Evolutionary conservation across 2,329 filamentous ascomycete species (phyloP).

Genomic region (Zymoseptoria ardabiliae): DNA sequence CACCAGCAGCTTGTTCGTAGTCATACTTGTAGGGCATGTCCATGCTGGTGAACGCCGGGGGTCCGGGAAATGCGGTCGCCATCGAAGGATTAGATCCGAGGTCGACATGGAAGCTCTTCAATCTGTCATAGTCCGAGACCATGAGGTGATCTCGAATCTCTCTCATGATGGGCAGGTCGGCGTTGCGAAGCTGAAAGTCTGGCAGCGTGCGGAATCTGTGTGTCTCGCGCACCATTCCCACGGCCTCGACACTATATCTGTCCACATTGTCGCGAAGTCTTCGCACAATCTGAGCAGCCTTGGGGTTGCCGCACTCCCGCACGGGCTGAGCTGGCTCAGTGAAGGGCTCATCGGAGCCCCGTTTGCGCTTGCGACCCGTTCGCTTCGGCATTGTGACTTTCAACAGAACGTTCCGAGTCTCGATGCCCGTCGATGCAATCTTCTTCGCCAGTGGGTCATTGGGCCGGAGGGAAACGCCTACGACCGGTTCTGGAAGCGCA

Average conservation of each 20-base stretch:
- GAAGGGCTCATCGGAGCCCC: conserved; percentile 59
- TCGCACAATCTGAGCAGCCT: conserved; percentile 24
- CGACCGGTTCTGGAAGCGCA: conserved; percentile 36
- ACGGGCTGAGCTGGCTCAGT: conserved; percentile 3
- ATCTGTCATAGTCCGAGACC: conserved; percentile 53
- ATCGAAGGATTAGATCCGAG: conserved; percentile 51
- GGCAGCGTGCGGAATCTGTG: conserved; percentile 81
- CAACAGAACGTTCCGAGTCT: conserved; percentile 76
- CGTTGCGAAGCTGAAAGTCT: conserved; percentile 60
- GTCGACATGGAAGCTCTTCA: conserved; percentile 61
- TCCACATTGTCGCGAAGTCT: conserved; percentile 25
- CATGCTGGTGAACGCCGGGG: conserved; percentile 24
- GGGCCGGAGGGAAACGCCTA: conserved; percentile 69
- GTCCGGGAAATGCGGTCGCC: conserved; percentile 42
- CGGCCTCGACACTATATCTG: conserved; percentile 22
- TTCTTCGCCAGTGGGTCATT: conserved; percentile 73
- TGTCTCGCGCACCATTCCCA: conserved; percentile 62
- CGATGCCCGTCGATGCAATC: conserved; percentile 65
- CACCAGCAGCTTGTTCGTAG: conserved; percentile 79
- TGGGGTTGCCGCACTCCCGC: conserved; percentile 12
- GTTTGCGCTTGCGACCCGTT: conserved; percentile 78
- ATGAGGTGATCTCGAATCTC: conserved; percentile 65
- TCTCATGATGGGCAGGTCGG: conserved; percentile 52
- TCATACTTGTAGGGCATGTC: conserved; percentile 47
- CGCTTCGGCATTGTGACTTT: conserved; percentile 80